These are phyloP conservation scores for Trichoderma virens DNA, from an alignment of 495 filamentous ascomycete genomes.

Conservation along the genomic window DNA sequence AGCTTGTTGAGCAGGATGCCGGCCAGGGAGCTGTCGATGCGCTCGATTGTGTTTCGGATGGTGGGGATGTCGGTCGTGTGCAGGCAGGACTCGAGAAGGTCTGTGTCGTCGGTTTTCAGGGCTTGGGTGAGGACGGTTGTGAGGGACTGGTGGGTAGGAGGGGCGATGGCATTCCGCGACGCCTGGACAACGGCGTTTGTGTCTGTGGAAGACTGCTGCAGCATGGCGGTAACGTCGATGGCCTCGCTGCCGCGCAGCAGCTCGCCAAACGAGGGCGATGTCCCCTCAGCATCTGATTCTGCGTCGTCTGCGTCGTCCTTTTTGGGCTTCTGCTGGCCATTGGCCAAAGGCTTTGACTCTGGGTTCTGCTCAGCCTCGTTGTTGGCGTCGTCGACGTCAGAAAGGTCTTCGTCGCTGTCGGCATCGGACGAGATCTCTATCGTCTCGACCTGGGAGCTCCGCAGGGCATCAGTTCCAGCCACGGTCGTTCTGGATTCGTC, in stretches of 20 bases:
- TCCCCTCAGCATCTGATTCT: constrained; percentile 36
- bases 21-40: constrained; percentile 77
- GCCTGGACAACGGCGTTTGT: constrained; percentile 27
- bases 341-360: constrained; percentile 8
- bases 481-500: constrained; percentile 71
- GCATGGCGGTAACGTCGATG: constrained; percentile 66
- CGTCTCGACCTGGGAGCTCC: constrained; percentile 24
- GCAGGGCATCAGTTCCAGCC: constrained; percentile 21
- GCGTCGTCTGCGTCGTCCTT: constrained; percentile 32
- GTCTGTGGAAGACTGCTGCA: constrained; percentile 28
- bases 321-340: constrained; percentile 32
- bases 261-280: constrained; percentile 76
- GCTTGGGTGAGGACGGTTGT: constrained; percentile 87
- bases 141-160: constrained; percentile 71
- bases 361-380: neutral
- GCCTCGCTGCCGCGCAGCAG: constrained; percentile 66
- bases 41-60: constrained; percentile 80
- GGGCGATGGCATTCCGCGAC: constrained; percentile 31
- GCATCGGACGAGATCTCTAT: constrained; percentile 53
- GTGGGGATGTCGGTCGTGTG: constrained; percentile 63
- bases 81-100: constrained; percentile 86
- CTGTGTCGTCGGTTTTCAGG: constrained; percentile 79
- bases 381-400: constrained; percentile 12
- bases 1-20: constrained; percentile 70
- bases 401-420: constrained; percentile 26